Percentiles rank a stretch among this genome's conserved stretches.
Evolutionary conservation across 208 protist species (phyloP).

Genomic region (Leishmania tarentolae): DNA sequence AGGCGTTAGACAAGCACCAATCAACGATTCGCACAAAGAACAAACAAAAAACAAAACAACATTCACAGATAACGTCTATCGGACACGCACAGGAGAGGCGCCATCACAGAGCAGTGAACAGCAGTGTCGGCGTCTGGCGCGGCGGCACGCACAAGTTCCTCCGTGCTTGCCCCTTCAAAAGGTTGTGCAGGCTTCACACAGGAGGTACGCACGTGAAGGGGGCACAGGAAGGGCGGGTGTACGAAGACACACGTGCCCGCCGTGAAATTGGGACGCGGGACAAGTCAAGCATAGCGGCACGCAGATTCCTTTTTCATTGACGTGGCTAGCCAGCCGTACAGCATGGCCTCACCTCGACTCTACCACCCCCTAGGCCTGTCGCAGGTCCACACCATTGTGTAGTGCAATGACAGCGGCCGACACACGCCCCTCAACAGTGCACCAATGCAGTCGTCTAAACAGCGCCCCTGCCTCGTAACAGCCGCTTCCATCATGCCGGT

Average conservation of each 20-base stretch:
- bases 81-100: slow-evolving; percentile 6
- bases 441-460: background rate
- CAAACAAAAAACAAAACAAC: background rate
- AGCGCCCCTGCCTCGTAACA: background rate
- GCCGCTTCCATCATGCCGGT: background rate
- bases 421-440: too few species aligned
- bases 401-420: background rate
- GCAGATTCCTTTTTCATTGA: background rate
- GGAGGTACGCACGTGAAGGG: background rate
- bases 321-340: too few species aligned
- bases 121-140: background rate
- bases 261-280: too few species aligned
- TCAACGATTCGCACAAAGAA: background rate
- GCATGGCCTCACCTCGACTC: too few species aligned
- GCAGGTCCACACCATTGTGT: background rate
- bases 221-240: background rate
- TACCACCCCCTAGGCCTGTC: too few species aligned
- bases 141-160: background rate
- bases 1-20: background rate
- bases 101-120: background rate
- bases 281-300: background rate
- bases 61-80: background rate
- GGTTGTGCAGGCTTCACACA: background rate
- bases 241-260: background rate
- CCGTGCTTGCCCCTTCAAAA: background rate